Percentiles rank a stretch among this genome's conserved stretches.
phyloP scores from a whole-genome alignment of 2,329 filamentous ascomycete genomes.

The Arthrobotrys pseudoclavata region DNA sequence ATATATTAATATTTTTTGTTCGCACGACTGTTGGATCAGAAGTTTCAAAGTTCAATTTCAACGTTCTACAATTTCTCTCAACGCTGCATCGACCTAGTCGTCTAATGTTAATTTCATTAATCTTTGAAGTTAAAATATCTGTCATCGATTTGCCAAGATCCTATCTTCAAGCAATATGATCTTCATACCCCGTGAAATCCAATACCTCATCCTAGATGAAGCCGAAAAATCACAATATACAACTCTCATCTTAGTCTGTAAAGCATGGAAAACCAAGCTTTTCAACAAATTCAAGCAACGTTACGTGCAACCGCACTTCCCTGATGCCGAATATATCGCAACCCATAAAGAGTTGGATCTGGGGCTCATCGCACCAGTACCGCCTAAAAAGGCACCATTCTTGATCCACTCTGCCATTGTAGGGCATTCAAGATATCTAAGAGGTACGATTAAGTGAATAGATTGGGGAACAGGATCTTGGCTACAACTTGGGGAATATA shows the following conservation, averaged over 20 bases:
- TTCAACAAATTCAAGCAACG: conserved; percentile 14
- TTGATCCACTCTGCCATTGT: conserved; percentile 29
- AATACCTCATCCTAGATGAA: conserved; percentile 23
- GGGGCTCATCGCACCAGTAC: neutral
- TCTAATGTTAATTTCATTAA: neutral
- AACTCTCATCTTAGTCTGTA: conserved; percentile 31
- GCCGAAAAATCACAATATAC: conserved; percentile 23
- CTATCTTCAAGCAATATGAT: neutral
- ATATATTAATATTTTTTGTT: neutral
- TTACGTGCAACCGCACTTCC: conserved; percentile 19
- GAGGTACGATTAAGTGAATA: conserved; percentile 10
- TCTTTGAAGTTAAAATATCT: neutral
- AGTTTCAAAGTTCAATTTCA: neutral
- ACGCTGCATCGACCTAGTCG: neutral
- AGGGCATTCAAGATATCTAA: conserved; percentile 22
- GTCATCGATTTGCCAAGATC: neutral
- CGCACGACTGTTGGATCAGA: neutral
- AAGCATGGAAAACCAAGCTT: conserved; percentile 22
- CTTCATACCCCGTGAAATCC: conserved; percentile 23
- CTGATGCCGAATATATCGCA: conserved; percentile 22
- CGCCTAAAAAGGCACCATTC: conserved; percentile 14
- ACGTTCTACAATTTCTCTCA: neutral
- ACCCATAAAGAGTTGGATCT: neutral
- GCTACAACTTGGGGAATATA: conserved; percentile 17
- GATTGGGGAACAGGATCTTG: conserved; percentile 16